A percentile compares a stretch with the other conserved stretches of the same genome.
phyloP scores from a whole-genome alignment of 2,329 filamentous ascomycete genomes.

The Sporothrix pallida region DNA sequence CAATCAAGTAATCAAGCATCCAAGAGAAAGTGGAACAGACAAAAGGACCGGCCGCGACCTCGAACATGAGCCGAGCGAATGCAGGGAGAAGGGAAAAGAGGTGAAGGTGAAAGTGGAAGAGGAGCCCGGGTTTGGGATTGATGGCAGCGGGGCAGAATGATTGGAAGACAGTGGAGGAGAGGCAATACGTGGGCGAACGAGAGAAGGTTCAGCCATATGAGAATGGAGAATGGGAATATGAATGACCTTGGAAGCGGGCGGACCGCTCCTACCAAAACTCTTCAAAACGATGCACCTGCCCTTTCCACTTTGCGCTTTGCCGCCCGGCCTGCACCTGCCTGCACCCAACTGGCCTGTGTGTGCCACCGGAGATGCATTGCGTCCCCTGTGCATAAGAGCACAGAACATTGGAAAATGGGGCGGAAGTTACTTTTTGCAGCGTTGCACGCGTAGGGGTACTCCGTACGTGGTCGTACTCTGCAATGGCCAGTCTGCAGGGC shows the following conservation, averaged over 20 bases:
- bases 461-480: constrained; percentile 14
- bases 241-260: not conserved
- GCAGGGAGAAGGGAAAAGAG: constrained; percentile 33
- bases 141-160: constrained; percentile 33
- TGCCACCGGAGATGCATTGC: constrained; percentile 23
- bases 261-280: constrained; percentile 2
- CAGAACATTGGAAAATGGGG: not conserved
- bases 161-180: constrained; percentile 27
- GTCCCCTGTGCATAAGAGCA: constrained; percentile 4
- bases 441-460: constrained; percentile 9
- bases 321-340: constrained; percentile 23
- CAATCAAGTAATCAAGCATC: not conserved
- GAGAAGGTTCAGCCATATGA: not conserved
- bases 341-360: constrained; percentile 9
- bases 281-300: not conserved
- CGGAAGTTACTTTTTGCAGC: constrained; percentile 7
- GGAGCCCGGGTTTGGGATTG: constrained; percentile 34
- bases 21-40: constrained; percentile 22
- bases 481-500: not conserved
- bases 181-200: constrained; percentile 25
- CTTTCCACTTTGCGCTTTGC: not conserved
- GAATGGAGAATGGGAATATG: too few species aligned
- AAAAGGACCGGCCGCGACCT: constrained; percentile 30
- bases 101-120: not conserved
- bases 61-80: constrained; percentile 32